Base-by-base conservation (phyloP, 306 rosid species). In the Acacia melanoxylon region DNA sequence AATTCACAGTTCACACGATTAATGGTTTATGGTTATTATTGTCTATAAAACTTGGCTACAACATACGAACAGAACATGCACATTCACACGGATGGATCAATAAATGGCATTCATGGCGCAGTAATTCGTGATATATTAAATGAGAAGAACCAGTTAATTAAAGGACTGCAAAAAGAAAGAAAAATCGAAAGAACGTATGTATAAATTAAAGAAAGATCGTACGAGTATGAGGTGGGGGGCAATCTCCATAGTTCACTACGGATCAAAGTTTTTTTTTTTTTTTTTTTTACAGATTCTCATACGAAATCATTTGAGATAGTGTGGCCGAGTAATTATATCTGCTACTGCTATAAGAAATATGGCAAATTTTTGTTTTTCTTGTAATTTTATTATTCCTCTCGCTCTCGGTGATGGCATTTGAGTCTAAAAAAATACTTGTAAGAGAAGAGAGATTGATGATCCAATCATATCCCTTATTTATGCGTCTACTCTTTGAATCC, bases 61-160 rank as follows among this genome's bases (percentile, higher is more conserved):
- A 61, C 19, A 42, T 42, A 44, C 71, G 51, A 76, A 42, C 80
- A 77, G 8, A 11, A 62, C 72, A 62, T 44, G 59, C 54, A 77
- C 72, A n/a, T 61, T 40, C 71, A 77, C 80, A 77, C 66, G 71
- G 69, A 77, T 62, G 72, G 61, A 22, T 40, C 71, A 76, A 76
- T 77, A 16, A 71, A 71, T 71, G 58, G 3, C 22, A 71, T 42
- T 67, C 29, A 69, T 41, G 52, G 25, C 31, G 22, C 51, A 40
- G 22, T 68, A 40, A 68, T 69, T 69, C 15, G 54, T 27, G 48
- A 69, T 69, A 58, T 22, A n/a, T 58, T 58, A 10, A 69, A 69
- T 42, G 52, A 51, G 11, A 11, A 19, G 35, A 22, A 42, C 75
- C 15, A 24, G 40, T 44, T 0, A 69, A 61, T 44, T 6, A 68